A percentile compares a stretch with the other conserved stretches of the same genome.
Conservation (phyloP, 2,329 filamentous ascomycete species). For the Aurifilum marmelostoma region DNA sequence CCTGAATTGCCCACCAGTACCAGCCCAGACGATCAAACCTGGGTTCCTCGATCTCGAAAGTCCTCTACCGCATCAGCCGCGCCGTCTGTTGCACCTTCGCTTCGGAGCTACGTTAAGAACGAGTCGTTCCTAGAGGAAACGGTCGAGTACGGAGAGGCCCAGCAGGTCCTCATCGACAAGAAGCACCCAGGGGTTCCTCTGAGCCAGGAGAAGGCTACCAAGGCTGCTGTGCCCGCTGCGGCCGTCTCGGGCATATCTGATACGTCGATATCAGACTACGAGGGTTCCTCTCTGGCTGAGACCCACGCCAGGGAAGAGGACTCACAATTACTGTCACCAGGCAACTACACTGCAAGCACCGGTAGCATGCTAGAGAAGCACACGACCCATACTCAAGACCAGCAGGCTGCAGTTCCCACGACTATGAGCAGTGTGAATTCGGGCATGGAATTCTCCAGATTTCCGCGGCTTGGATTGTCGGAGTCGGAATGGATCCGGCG, state of each 20-base stretch:
- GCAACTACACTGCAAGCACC: not conserved
- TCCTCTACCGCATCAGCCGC: slow-evolving; percentile 28
- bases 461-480: slow-evolving; percentile 23
- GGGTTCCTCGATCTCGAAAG: slow-evolving; percentile 23
- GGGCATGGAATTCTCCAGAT: slow-evolving; percentile 22
- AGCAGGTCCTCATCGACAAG: slow-evolving; percentile 20
- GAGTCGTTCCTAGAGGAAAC: slow-evolving; percentile 25
- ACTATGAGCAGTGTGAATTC: not conserved
- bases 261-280: slow-evolving; percentile 22
- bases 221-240: not conserved
- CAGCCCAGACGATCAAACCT: slow-evolving; percentile 15
- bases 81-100: slow-evolving; percentile 25
- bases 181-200: slow-evolving; percentile 11
- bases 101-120: slow-evolving; percentile 26
- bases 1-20: slow-evolving; percentile 19
- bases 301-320: not conserved
- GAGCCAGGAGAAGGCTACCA: not conserved
- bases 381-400: not conserved
- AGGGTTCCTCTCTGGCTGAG: not conserved
- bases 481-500: slow-evolving; percentile 25
- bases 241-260: not conserved
- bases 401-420: not conserved
- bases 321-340: slow-evolving; percentile 2
- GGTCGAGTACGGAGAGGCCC: slow-evolving; percentile 24
- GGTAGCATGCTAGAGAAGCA: slow-evolving; percentile 5